phyloP scores from a whole-genome alignment of 495 filamentous ascomycete species.

The Glutinoglossum americanum region DNA sequence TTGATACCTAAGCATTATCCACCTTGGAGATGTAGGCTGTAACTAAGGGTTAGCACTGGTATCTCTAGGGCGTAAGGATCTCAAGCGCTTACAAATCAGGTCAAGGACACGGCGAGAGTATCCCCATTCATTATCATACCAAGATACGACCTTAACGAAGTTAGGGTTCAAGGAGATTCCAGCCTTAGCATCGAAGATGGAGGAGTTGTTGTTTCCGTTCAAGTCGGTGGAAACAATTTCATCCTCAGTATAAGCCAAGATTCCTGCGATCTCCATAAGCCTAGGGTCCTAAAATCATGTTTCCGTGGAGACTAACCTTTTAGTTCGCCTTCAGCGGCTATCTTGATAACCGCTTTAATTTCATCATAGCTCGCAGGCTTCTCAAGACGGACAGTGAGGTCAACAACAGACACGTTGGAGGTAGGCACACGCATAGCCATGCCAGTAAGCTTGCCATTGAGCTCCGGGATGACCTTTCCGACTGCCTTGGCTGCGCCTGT shows the following conservation, averaged over 20 bases:
- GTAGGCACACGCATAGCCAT: conserved; percentile 99
- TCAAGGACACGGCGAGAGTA: conserved; percentile 98
- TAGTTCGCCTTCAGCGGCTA: conserved; percentile 58
- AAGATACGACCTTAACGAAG: conserved; percentile 96
- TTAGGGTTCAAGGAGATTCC: conserved; percentile 95
- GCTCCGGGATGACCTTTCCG: conserved; percentile 91
- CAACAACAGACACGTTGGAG: conserved; percentile 96
- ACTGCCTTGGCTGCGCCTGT: conserved; percentile 99
- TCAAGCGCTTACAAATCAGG: conserved; percentile 40
- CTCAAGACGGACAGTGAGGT: conserved; percentile 85
- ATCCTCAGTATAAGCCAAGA: conserved; percentile 92
- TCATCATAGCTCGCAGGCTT: conserved; percentile 75
- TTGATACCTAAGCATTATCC: conserved; percentile 22
- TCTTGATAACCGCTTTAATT: conserved; percentile 86
- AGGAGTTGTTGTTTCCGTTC: conserved; percentile 77
- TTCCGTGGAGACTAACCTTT: conserved; percentile 41
- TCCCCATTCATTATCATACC: conserved; percentile 96
- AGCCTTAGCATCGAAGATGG: conserved; percentile 98
- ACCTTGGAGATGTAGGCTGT: conserved; percentile 72
- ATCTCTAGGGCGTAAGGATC: neutral
- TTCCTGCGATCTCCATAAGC: conserved; percentile 26
- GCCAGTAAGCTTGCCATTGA: conserved; percentile 99
- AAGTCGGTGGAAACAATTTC: conserved; percentile 86
- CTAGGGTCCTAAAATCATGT: neutral
- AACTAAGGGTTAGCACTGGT: conserved; percentile 5